phyloP scores from a whole-genome alignment of 805 yeast species.

The Metschnikowia lachancei region DNA sequence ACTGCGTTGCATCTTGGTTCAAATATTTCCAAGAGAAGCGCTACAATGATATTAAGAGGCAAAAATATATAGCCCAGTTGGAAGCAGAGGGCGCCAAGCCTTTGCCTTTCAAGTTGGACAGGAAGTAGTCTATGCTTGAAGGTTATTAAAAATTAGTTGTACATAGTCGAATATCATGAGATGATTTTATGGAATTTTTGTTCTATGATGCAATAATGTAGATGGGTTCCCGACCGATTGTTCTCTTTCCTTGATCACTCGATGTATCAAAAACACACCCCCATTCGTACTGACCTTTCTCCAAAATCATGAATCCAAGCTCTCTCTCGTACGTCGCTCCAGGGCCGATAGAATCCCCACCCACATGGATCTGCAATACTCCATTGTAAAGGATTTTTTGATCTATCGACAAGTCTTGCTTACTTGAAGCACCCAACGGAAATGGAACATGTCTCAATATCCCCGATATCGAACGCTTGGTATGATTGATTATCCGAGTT shows the following conservation, averaged over 20 bases:
- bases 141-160: constrained; percentile 2
- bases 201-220: constrained; percentile 27
- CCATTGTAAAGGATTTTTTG: constrained; percentile 72
- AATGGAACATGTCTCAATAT: constrained; percentile 59
- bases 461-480: constrained; percentile 45
- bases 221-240: constrained; percentile 34
- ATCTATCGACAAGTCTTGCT: constrained; percentile 36
- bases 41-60: constrained; percentile 69
- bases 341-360: constrained; percentile 37
- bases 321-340: constrained; percentile 42
- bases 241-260: constrained; percentile 19
- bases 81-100: constrained; percentile 56
- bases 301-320: constrained; percentile 63
- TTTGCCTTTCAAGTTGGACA: constrained; percentile 29
- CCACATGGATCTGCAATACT: constrained; percentile 55
- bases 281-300: constrained; percentile 81
- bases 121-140: constrained; percentile 15
- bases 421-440: constrained; percentile 16
- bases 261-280: constrained; percentile 43
- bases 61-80: constrained; percentile 63
- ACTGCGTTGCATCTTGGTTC: constrained; percentile 87
- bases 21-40: constrained; percentile 87
- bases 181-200: not conserved
- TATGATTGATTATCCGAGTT: constrained; percentile 50
- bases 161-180: constrained; percentile 10